Percentiles rank a stretch among this genome's conserved stretches.
Conservation (phyloP, 768 basidiomycete genomes). For the Tricholomella constricta region DNA sequence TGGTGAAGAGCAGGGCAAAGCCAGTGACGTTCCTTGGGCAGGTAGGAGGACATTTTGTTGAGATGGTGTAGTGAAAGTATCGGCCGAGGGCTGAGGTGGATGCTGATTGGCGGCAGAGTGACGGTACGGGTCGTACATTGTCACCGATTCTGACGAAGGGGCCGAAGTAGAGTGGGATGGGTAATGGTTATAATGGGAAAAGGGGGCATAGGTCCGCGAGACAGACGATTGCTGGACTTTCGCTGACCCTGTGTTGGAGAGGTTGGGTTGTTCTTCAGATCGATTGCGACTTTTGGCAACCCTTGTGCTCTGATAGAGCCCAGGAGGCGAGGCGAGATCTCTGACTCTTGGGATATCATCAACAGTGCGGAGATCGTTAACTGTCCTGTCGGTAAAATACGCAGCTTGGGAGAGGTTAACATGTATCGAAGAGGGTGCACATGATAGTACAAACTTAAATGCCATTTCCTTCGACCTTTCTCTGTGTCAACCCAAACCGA, state of each 20-base stretch:
- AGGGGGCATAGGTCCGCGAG: conserved; percentile 43
- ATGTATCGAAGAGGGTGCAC: conserved; percentile 7
- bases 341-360: conserved; percentile 64
- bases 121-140: conserved; percentile 44
- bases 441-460: conserved; percentile 61
- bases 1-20: background rate
- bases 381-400: conserved; percentile 78
- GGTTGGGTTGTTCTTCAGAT: conserved; percentile 45
- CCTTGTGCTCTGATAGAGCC: conserved; percentile 69
- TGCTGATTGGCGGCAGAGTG: background rate
- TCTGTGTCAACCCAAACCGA: conserved; percentile 74
- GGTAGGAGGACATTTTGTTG: background rate
- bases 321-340: conserved; percentile 65
- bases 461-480: conserved; percentile 76
- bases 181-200: conserved; percentile 34
- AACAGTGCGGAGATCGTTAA: conserved; percentile 70
- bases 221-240: conserved; percentile 25
- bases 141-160: conserved; percentile 32
- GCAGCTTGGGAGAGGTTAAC: conserved; percentile 51
- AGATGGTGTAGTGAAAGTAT: background rate
- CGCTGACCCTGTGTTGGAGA: conserved; percentile 27
- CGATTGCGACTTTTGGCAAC: conserved; percentile 51
- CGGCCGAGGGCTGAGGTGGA: background rate
- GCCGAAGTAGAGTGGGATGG: conserved; percentile 22
- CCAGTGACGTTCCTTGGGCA: background rate